Conservation (phyloP, 2,329 filamentous ascomycete species). For the Arachnopeziza araneosa region DNA sequence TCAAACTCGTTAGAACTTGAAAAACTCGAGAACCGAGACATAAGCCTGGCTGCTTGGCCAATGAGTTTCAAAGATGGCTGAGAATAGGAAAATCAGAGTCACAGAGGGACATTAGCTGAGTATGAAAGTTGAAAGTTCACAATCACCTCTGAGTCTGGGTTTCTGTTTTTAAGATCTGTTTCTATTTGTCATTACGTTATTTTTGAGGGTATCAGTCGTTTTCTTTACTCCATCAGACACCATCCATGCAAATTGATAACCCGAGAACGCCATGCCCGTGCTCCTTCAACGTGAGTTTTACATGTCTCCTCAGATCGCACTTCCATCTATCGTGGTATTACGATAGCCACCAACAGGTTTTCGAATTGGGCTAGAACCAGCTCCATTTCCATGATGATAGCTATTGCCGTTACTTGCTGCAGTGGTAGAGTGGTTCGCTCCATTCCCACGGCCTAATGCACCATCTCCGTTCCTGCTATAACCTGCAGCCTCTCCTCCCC, state of each 20-base stretch:
- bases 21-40: no score
- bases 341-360: background rate
- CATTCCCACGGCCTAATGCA: background rate
- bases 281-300: background rate
- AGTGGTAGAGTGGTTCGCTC: background rate
- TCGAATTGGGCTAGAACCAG: background rate
- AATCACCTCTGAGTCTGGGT: no score
- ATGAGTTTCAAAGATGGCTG: no score
- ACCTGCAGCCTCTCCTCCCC: constrained; percentile 38
- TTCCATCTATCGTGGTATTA: background rate
- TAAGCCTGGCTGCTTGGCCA: no score
- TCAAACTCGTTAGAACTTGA: no score
- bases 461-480: background rate
- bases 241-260: no score
- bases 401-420: background rate
- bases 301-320: background rate
- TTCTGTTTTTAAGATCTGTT: no score
- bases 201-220: background rate
- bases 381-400: background rate
- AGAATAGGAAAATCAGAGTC: no score
- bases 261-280: background rate
- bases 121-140: no score
- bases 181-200: background rate
- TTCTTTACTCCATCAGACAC: background rate
- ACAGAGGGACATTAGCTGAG: no score